Evolutionary conservation across 176 grass and related monocot species (phyloP), one percentile per base, ranked within the genome.

Genomic region (Dendrocalamus sinicus): DNA sequence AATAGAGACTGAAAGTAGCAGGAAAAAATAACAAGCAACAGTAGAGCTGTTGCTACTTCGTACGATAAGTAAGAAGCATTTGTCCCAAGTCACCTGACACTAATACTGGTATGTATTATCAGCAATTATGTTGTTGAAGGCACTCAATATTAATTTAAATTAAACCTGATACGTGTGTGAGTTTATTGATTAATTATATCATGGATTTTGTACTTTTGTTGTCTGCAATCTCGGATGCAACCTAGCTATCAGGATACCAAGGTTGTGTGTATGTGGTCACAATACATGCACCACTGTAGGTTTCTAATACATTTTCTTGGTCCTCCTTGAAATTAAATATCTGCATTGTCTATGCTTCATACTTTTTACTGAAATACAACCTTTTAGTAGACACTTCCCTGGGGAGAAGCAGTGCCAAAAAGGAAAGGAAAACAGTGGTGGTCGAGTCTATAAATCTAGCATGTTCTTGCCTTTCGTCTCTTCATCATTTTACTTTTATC

Each of bases 81-180:
- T 63, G 22, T 45, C 22, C 69, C 69, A 72, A 46, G 43, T 72
- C 69, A n/a, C 43, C 44, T 2, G 20, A 24, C 69, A 71, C 46
- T 71, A 71, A 71, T 71, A 71, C 40, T 71, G 41, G 19, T 71
- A 71, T 71, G 10, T 23, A 46, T 71, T 23, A 13, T 71, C 39
- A 71, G 4, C 10, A 45, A n/a, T n/a, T 45, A 11, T 71, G 40
- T 46, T 70, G 67, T 70, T 70, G 67, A 70, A 44, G 39, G 39
- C 1, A 44, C 19, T 22, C 16, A 70, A 11, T 70, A 44, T 43
- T n/a, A 70, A 46, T 46, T 44, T 45, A 43, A 45, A 45, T 44
- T 70, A 20, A 70, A 44, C 40, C 9, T 70, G 17, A n/a, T 41
- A 70, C 20, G 20, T 12, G 40, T 10, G 9, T 70, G 67, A 71